These are phyloP conservation scores for Arxiozyma heterogenica DNA, from an alignment of 1,139 yeast genomes.

Conservation along the genomic window DNA sequence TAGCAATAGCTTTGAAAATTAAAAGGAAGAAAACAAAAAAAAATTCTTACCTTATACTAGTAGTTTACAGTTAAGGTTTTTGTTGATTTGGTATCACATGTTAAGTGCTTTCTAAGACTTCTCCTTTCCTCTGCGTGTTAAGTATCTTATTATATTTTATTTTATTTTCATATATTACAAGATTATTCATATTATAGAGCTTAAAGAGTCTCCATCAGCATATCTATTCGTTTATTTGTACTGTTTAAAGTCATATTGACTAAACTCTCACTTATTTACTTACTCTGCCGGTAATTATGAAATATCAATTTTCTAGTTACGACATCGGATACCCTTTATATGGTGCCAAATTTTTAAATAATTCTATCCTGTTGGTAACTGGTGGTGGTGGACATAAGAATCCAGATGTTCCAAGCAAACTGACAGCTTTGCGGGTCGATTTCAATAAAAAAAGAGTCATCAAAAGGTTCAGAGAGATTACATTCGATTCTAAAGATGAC, in stretches of 20 bases:
- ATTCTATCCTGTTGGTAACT: constrained; percentile 56
- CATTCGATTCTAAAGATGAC: constrained; percentile 55
- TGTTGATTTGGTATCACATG: too few species aligned
- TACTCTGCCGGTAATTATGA: constrained; percentile 17
- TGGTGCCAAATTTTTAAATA: constrained; percentile 62
- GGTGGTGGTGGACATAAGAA: constrained; percentile 97
- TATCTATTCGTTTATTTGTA: neutral
- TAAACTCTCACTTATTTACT: neutral
- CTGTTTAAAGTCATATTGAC: neutral
- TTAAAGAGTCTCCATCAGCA: too few species aligned
- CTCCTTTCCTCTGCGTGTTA: too few species aligned
- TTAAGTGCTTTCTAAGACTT: too few species aligned
- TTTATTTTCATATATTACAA: too few species aligned
- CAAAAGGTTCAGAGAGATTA: constrained; percentile 55
- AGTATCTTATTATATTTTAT: too few species aligned
- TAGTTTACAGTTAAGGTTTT: too few species aligned
- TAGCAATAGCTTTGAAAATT: too few species aligned
- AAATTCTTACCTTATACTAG: too few species aligned
- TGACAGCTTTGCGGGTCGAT: constrained; percentile 58
- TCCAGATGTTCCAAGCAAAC: constrained; percentile 78
- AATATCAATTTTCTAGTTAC: constrained; percentile 25
- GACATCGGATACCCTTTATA: constrained; percentile 76
- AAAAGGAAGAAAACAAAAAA: too few species aligned
- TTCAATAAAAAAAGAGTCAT: constrained; percentile 46
- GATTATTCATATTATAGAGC: too few species aligned